phyloP scores from a whole-genome alignment of 1,139 yeast species.

The Kodamaea sp. region DNA sequence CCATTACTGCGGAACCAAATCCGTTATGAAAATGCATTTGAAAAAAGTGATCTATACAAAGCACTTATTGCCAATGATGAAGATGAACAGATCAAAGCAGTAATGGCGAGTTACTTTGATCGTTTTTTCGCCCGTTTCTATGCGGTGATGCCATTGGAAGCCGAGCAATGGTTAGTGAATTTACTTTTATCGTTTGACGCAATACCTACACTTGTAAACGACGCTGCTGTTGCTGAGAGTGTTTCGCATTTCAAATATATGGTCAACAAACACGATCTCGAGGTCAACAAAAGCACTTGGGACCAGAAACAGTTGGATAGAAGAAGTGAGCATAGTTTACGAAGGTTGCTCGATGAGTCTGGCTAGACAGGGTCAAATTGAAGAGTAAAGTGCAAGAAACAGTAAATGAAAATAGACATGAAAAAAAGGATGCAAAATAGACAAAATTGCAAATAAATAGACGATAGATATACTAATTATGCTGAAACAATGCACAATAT shows the following conservation, averaged over 20 bases:
- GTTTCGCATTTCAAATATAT: constrained; percentile 10
- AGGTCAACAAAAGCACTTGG: too few species aligned
- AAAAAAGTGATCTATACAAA: constrained; percentile 4
- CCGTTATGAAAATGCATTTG: constrained; percentile 9
- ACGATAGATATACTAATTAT: too few species aligned
- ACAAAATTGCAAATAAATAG: too few species aligned
- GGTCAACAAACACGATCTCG: constrained; percentile 2
- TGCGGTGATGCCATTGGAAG: constrained; percentile 11
- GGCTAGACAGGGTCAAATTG: too few species aligned
- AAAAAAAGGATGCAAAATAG: too few species aligned
- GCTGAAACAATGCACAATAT: too few species aligned
- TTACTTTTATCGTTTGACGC: constrained; percentile 10
- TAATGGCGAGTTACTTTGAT: constrained; percentile 14
- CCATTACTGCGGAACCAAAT: not conserved
- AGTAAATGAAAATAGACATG: too few species aligned
- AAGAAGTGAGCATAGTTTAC: too few species aligned
- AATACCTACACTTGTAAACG: constrained; percentile 7
- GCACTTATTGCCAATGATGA: constrained; percentile 7
- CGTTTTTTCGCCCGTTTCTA: constrained; percentile 16
- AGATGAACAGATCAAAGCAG: constrained; percentile 10
- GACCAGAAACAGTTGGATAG: too few species aligned
- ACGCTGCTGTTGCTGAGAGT: constrained; percentile 9
- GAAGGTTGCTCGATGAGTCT: too few species aligned
- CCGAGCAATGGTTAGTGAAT: constrained; percentile 15
- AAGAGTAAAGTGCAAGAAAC: too few species aligned